phyloP scores from a whole-genome alignment of 2,329 filamentous ascomycete species.

The Sarocladium brachiariae region DNA sequence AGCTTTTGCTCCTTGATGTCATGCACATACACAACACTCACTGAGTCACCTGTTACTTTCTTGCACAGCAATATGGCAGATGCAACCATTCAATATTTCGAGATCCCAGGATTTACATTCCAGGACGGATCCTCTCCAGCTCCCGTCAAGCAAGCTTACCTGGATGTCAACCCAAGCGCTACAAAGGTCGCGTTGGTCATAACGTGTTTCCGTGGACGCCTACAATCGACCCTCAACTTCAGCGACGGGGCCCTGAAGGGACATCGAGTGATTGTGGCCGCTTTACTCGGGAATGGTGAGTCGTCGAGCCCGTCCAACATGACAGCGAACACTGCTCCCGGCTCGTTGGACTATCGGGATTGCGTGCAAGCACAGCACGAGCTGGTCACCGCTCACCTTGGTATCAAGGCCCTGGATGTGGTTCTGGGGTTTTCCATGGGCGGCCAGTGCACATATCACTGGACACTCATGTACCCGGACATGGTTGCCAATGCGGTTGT shows the following conservation, averaged over 20 bases:
- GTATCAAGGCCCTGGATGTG: slow-evolving; percentile 28
- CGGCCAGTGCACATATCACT: slow-evolving; percentile 41
- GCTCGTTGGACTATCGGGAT: slow-evolving; percentile 32
- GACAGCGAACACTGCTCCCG: slow-evolving; percentile 19
- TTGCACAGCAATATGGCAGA: background rate
- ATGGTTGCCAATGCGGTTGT: slow-evolving; percentile 32
- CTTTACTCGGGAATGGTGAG: slow-evolving; percentile 41
- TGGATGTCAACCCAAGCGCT: slow-evolving; percentile 17
- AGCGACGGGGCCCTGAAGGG: slow-evolving; percentile 31
- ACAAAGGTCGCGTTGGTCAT: slow-evolving; percentile 40
- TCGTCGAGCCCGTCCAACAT: slow-evolving; percentile 38
- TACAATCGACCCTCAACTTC: slow-evolving; percentile 43
- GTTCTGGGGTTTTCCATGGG: slow-evolving; percentile 44
- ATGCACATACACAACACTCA: too few species aligned
- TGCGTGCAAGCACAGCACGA: slow-evolving; percentile 34
- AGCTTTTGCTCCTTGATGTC: too few species aligned
- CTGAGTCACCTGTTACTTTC: background rate
- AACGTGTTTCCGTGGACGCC: slow-evolving; percentile 47
- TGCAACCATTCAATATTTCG: slow-evolving; percentile 19
- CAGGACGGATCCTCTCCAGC: slow-evolving; percentile 19
- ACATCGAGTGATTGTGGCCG: slow-evolving; percentile 38
- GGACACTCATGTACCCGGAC: slow-evolving; percentile 35
- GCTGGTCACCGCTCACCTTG: slow-evolving; percentile 29
- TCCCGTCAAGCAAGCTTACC: slow-evolving; percentile 21
- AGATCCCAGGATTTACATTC: slow-evolving; percentile 31